Evolutionary conservation across 1,284 basidiomycete genomes (phyloP).

Genomic region (Ustilago nuda): DNA sequence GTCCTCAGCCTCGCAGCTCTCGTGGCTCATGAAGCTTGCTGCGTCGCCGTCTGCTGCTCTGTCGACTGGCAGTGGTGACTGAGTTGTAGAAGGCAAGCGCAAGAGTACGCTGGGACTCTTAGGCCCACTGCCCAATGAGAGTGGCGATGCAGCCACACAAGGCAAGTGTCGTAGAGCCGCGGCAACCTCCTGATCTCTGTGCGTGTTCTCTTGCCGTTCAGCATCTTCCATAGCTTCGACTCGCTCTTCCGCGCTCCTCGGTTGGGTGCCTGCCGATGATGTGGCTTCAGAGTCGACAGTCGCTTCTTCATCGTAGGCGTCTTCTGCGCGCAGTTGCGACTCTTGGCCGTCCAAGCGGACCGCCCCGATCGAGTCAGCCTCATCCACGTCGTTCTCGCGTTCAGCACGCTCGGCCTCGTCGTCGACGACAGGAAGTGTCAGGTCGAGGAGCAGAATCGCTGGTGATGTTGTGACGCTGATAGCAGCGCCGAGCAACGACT

Average conservation of each 20-base stretch:
- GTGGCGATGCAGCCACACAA: constrained; percentile 33
- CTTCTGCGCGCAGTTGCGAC: constrained; percentile 35
- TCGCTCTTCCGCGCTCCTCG: constrained; percentile 33
- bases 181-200: constrained; percentile 52
- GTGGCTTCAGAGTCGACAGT: constrained; percentile 12
- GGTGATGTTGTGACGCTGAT: constrained; percentile 86
- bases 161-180: constrained; percentile 51
- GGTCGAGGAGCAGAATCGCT: constrained; percentile 83
- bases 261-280: constrained; percentile 9
- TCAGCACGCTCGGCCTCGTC: constrained; percentile 72
- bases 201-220: constrained; percentile 32
- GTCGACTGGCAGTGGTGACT: constrained; percentile 15
- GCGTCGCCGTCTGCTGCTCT: constrained; percentile 4
- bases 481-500: constrained; percentile 79
- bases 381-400: constrained; percentile 40
- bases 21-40: constrained; percentile 49
- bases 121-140: constrained; percentile 34
- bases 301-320: constrained; percentile 21
- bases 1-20: constrained; percentile 71
- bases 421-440: constrained; percentile 88
- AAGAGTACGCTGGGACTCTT: neutral
- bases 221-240: constrained; percentile 30
- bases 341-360: constrained; percentile 55
- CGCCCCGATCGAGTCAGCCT: constrained; percentile 57
- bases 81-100: constrained; percentile 5